Evolutionary conservation across 2,329 filamentous ascomycete genomes (phyloP).

Genomic region (Corniculantispora saksenae): DNA sequence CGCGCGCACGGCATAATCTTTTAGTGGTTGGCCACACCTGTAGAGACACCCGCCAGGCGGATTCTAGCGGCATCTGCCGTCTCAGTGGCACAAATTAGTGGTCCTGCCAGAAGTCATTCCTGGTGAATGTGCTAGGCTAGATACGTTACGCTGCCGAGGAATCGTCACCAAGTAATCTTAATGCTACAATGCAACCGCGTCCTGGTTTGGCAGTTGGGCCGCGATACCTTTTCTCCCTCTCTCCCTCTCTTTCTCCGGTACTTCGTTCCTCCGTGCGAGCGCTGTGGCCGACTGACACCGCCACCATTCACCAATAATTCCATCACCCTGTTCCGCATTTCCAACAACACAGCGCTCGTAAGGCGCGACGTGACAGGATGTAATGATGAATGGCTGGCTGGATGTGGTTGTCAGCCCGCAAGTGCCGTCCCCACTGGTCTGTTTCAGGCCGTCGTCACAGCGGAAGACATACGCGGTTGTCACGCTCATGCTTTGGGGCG

Average conservation of each 20-base stretch:
- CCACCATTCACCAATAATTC: not conserved
- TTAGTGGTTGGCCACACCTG: not conserved
- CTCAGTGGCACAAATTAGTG: not conserved
- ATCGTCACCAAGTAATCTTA: constrained; percentile 3
- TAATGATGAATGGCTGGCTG: constrained; percentile 17
- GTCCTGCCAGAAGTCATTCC: not conserved
- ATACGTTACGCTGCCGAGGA: not conserved
- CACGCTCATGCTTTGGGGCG: constrained; percentile 10
- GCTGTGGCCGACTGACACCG: not conserved
- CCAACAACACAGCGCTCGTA: not conserved
- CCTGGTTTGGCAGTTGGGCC: not conserved
- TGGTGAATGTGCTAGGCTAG: not conserved
- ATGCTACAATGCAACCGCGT: not conserved
- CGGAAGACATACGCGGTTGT: constrained; percentile 19
- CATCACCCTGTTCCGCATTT: not conserved
- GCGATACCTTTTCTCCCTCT: not conserved
- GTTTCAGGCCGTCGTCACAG: constrained; percentile 18
- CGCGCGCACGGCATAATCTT: not conserved
- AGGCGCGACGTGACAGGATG: constrained; percentile 8
- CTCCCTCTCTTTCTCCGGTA: not conserved
- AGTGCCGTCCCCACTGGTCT: constrained; percentile 17
- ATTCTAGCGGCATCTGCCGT: not conserved
- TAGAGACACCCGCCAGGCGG: not conserved
- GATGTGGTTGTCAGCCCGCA: constrained; percentile 12
- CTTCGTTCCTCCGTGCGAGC: not conserved